Evolutionary conservation across 805 yeast species (phyloP).

Genomic region (Lachancea kluyveri): DNA sequence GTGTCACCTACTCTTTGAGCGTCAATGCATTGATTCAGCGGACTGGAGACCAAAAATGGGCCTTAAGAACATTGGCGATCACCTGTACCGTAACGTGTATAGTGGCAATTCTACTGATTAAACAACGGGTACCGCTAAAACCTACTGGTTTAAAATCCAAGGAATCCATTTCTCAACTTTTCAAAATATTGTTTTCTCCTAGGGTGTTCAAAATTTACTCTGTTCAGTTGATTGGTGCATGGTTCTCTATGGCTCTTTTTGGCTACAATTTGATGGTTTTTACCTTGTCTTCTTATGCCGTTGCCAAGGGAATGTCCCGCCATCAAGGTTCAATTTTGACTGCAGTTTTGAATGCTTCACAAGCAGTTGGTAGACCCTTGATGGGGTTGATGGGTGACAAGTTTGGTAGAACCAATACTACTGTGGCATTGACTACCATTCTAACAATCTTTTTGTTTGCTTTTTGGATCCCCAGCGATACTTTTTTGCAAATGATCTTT

Average conservation of each 20-base stretch:
- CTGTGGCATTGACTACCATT: slow-evolving; percentile 33
- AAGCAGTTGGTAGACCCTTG: slow-evolving; percentile 43
- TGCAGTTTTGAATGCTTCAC: slow-evolving; percentile 41
- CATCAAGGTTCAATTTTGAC: slow-evolving; percentile 40
- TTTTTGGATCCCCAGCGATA: slow-evolving; percentile 44
- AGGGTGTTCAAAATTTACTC: slow-evolving; percentile 28
- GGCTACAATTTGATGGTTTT: slow-evolving; percentile 41
- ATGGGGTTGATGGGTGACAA: slow-evolving; percentile 42
- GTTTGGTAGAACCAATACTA: slow-evolving; percentile 41
- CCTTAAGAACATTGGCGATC: slow-evolving; percentile 40
- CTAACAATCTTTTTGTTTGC: slow-evolving; percentile 36
- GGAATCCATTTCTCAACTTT: slow-evolving; percentile 23
- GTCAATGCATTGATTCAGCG: slow-evolving; percentile 36
- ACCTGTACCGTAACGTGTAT: slow-evolving; percentile 33
- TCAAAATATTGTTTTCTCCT: slow-evolving; percentile 32
- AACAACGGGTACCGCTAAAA: slow-evolving; percentile 37
- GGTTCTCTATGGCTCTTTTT: slow-evolving; percentile 34
- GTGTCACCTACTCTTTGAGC: slow-evolving; percentile 38
- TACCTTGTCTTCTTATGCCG: slow-evolving; percentile 42
- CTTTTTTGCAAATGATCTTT: slow-evolving; percentile 35
- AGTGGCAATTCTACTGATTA: slow-evolving; percentile 38
- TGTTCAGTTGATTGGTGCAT: slow-evolving; percentile 31
- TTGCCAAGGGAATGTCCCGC: slow-evolving; percentile 39
- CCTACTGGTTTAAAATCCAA: slow-evolving; percentile 24
- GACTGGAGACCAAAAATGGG: slow-evolving; percentile 41